Evolutionary conservation across 148 eudicot genomes (phyloP).

Genomic region (Oxyria digyna): DNA sequence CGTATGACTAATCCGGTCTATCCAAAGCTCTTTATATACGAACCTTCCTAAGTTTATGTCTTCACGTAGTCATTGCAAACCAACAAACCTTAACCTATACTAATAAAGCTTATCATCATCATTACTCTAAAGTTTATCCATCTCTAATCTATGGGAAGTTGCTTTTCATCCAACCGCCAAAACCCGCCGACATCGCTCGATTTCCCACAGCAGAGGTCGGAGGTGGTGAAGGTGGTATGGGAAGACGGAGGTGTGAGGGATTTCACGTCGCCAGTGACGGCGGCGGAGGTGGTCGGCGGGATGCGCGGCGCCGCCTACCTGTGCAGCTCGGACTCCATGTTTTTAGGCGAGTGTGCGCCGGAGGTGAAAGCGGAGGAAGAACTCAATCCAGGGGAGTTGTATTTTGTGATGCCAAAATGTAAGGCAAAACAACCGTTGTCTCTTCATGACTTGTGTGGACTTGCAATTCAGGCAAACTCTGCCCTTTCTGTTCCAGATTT

Average conservation of each 20-base stretch:
- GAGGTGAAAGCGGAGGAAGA: background rate
- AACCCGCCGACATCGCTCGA: background rate
- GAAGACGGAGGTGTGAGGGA: background rate
- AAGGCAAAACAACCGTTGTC: constrained; percentile 16
- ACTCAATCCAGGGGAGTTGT: background rate
- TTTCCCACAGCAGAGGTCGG: background rate
- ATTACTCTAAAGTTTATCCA: no score
- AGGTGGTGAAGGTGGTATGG: background rate
- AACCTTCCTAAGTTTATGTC: no score
- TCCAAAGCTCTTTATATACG: no score
- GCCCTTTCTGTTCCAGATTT: constrained; percentile 16
- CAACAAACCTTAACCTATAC: no score
- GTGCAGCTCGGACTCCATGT: constrained; percentile 7
- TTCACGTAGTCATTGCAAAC: no score
- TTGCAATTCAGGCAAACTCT: constrained; percentile 27
- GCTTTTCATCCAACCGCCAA: background rate
- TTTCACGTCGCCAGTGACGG: background rate
- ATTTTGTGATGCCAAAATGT: constrained; percentile 16
- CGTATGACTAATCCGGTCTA: no score
- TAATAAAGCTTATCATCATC: no score
- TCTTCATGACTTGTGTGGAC: constrained; percentile 26
- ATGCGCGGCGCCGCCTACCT: background rate
- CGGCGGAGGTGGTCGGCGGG: background rate
- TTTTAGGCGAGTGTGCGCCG: constrained; percentile 1
- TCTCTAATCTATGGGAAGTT: constrained; percentile 3